Evolutionary conservation across 345 rosid genomes (phyloP).

Genomic region (Eucalyptus polyanthemos): DNA sequence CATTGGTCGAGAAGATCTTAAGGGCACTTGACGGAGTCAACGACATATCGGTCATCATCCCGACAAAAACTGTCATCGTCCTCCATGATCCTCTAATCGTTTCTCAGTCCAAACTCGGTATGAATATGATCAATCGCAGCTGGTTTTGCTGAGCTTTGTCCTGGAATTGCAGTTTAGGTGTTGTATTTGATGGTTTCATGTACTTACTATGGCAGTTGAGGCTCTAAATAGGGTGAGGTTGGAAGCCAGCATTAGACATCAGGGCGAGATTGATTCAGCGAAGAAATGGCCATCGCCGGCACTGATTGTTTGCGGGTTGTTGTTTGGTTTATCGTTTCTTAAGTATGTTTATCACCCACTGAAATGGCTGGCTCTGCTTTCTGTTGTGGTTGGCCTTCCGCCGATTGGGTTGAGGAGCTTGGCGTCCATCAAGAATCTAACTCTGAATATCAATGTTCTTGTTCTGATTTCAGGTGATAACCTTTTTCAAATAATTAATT

Average conservation of each 20-base stretch:
- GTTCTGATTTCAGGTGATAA: conserved; percentile 57
- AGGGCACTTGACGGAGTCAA: conserved; percentile 42
- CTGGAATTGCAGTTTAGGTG: not conserved
- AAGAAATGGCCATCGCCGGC: conserved; percentile 76
- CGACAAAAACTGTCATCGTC: conserved; percentile 67
- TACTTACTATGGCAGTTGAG: conserved; percentile 22
- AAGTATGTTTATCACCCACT: conserved; percentile 45
- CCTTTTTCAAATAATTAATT: not conserved
- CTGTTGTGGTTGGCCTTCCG: conserved; percentile 43
- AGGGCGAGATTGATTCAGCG: conserved; percentile 26
- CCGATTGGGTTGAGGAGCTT: conserved; percentile 37
- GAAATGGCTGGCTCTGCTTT: conserved; percentile 54
- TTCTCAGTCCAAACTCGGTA: conserved; percentile 70
- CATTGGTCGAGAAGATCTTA: conserved; percentile 50
- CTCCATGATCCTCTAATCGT: conserved; percentile 47
- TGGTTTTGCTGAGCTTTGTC: not conserved
- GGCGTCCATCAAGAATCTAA: conserved; percentile 24
- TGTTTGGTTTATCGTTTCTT: conserved; percentile 40
- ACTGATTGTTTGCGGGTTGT: conserved; percentile 37
- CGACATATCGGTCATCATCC: conserved; percentile 45
- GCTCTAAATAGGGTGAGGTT: conserved; percentile 61
- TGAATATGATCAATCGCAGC: not conserved
- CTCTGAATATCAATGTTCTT: conserved; percentile 51
- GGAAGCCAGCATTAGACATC: conserved; percentile 55
- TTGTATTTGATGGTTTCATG: not conserved